Base-by-base conservation (phyloP, 441 rosid genomes). In the Gossypium schwendimanii region DNA sequence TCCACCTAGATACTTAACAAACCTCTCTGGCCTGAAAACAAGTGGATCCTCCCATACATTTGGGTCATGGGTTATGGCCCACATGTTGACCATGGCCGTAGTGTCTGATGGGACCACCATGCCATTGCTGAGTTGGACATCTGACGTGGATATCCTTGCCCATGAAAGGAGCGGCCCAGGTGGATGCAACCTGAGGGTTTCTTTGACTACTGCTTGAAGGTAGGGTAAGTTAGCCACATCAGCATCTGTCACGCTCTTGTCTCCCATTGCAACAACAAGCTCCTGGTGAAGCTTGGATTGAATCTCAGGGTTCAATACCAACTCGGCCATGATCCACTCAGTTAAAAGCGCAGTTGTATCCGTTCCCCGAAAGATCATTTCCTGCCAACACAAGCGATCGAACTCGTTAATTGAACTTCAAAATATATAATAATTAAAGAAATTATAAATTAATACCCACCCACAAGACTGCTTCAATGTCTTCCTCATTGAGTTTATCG, bases 11-110 rank as follows among this genome's bases (percentile, higher is more conserved):
- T 67, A 45, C 24, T 71, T 61, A 72, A 79, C 1, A 73, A 80
- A 82, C 75, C 84, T 79, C 54, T 84, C 84, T 0, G 87, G 85
- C 70, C 61, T 60, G 64, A 84, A 84, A 24, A 6, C 70, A 10
- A 21, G 26, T 9, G 87, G 79, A 7, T 82, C 80, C 10, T 73
- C 62, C 84, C 87, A 84, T 3, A 82, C 36, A 3, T 31, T 28
- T 2, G 80, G 83, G 77, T 84, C 83, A 53, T 82, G 87, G 26
- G 87, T 80, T 57, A 84, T 84, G 69, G 86, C 87, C 87, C 83
- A 84, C 84, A 84, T 84, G 78, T 80, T 84, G 69, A 84, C 83
- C 84, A 82, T 84, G 18, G 87, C 79, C 0, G 84, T 82, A 1
- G 86, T 84, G 76, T 78, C 70, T 4, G 39, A 62, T 0, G 86